Conservation (phyloP, 352 stramenopile species). For the Phytophthora uliginosa region DNA sequence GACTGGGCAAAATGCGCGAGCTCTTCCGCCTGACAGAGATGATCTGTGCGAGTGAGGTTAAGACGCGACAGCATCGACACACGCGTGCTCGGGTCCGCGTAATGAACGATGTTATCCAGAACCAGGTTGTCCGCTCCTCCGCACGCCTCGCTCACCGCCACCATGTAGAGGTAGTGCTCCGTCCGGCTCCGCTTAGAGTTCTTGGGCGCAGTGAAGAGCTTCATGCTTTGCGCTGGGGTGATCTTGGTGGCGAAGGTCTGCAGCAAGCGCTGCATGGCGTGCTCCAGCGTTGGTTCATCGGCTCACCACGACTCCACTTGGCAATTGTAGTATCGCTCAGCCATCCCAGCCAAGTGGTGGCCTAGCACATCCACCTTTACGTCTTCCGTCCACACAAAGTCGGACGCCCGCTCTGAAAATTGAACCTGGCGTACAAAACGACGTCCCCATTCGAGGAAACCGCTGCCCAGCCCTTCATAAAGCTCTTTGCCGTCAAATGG, state of each 20-base stretch:
- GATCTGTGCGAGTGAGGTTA: slow-evolving; percentile 9
- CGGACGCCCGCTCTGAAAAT: background rate
- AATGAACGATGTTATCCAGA: slow-evolving; percentile 35
- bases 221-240: slow-evolving; percentile 19
- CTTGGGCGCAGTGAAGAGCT: slow-evolving; percentile 23
- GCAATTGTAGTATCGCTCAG: slow-evolving; percentile 22
- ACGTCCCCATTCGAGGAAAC: slow-evolving; percentile 6
- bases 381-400: slow-evolving; percentile 3
- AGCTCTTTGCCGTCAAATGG: slow-evolving; percentile 27
- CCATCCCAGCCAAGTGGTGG: slow-evolving; percentile 9
- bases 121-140: slow-evolving; percentile 15
- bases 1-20: slow-evolving; percentile 32
- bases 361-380: slow-evolving; percentile 12
- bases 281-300: slow-evolving; percentile 10
- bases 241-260: slow-evolving; percentile 27
- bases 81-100: slow-evolving; percentile 5
- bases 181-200: slow-evolving; percentile 13
- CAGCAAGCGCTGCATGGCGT: slow-evolving; percentile 20
- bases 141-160: slow-evolving; percentile 21
- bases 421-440: slow-evolving; percentile 5
- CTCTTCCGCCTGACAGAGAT: slow-evolving; percentile 8
- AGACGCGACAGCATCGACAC: slow-evolving; percentile 17
- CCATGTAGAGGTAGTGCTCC: slow-evolving; percentile 31
- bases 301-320: slow-evolving; percentile 21
- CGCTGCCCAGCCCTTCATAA: slow-evolving; percentile 14